Evolutionary conservation across 306 rosid genomes (phyloP).

Genomic region (Citrullus colocynthis): DNA sequence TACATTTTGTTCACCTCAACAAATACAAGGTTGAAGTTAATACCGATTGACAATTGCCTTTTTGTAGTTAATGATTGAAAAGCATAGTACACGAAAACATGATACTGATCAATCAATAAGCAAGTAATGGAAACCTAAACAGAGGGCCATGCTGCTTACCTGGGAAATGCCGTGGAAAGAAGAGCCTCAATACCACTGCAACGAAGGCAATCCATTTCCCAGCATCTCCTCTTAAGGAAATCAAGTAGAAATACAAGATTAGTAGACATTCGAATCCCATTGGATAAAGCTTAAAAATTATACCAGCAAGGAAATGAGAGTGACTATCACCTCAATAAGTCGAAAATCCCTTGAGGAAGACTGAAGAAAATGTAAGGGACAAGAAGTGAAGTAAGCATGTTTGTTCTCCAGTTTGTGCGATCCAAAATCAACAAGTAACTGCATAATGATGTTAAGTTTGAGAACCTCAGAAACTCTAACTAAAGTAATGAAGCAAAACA

Average conservation of each 20-base stretch:
- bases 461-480: neutral
- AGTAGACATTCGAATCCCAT: neutral
- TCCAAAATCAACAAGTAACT: constrained; percentile 79
- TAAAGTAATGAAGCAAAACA: neutral
- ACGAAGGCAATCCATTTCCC: constrained; percentile 78
- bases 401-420: constrained; percentile 87
- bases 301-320: neutral
- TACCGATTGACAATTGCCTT: neutral
- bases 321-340: constrained; percentile 39
- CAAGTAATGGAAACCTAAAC: neutral
- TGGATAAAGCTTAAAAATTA: neutral
- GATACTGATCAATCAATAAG: neutral
- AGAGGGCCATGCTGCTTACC: constrained; percentile 22
- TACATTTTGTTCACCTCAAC: neutral
- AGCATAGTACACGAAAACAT: no score
- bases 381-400: constrained; percentile 68
- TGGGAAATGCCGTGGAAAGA: constrained; percentile 75
- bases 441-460: constrained; percentile 8
- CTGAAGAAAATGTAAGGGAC: constrained; percentile 89
- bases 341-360: constrained; percentile 49
- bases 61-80: neutral
- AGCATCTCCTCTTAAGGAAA: constrained; percentile 44
- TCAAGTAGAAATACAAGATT: constrained; percentile 4
- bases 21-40: neutral
- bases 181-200: constrained; percentile 69